Conservation (phyloP, 2,329 filamentous ascomycete genomes). For the Pseudocercospora crystallina region DNA sequence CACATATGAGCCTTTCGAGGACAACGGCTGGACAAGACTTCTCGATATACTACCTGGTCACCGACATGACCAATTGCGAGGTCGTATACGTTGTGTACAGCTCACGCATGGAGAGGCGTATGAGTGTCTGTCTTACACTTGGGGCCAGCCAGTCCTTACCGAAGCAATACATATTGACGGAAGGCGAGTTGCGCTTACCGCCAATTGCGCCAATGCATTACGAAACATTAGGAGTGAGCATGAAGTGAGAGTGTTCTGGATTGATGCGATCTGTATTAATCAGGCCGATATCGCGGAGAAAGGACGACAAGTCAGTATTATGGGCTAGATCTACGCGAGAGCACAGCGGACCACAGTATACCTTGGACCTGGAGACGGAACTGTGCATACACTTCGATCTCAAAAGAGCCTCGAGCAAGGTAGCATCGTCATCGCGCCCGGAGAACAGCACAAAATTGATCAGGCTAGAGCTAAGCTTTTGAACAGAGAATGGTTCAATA, state of each 20-base stretch:
- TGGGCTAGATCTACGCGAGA: constrained; percentile 4
- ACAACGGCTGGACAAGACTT: background rate
- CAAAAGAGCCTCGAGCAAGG: background rate
- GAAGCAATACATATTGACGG: background rate
- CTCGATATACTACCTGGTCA: background rate
- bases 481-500: background rate
- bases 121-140: constrained; percentile 1
- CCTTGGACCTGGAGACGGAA: constrained; percentile 1
- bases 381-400: background rate
- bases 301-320: constrained; percentile 2
- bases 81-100: background rate
- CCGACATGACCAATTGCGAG: background rate
- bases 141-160: background rate
- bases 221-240: background rate
- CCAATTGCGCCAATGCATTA: background rate
- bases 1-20: background rate
- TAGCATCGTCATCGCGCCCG: background rate
- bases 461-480: background rate
- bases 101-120: background rate
- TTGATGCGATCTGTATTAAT: constrained; percentile 4
- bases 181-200: background rate
- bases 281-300: constrained; percentile 1
- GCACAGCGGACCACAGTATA: background rate
- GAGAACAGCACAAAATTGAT: background rate
- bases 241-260: background rate